Conservation (phyloP, 2,329 filamentous ascomycete species). For the Fusarium albosuccineum region DNA sequence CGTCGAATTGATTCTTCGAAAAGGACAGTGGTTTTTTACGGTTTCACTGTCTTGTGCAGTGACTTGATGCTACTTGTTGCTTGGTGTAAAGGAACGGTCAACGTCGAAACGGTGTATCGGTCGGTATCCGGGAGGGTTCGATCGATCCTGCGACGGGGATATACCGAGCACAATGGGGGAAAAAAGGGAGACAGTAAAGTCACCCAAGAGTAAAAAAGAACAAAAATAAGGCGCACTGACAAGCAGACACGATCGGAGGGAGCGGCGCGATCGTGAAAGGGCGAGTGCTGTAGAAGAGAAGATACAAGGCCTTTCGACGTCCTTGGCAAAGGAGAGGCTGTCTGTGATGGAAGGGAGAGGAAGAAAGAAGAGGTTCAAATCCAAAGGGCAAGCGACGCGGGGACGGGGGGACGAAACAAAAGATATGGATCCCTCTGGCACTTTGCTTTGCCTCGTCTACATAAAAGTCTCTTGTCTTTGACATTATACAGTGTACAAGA, state of each 20-base stretch:
- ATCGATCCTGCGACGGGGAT: constrained; percentile 48
- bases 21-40: constrained; percentile 35
- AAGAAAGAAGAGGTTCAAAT: constrained; percentile 12
- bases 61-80: constrained; percentile 18
- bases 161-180: constrained; percentile 30
- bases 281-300: constrained; percentile 43
- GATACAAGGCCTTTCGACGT: constrained; percentile 41
- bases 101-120: constrained; percentile 46
- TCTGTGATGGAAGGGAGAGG: constrained; percentile 27
- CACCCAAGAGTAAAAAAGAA: constrained; percentile 16
- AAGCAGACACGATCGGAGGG: constrained; percentile 38
- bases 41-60: constrained; percentile 28
- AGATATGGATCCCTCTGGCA: constrained; percentile 39
- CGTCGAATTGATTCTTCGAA: constrained; percentile 26
- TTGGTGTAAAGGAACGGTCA: constrained; percentile 46
- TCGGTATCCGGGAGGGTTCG: constrained; percentile 38
- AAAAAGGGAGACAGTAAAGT: constrained; percentile 17
- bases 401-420: constrained; percentile 47
- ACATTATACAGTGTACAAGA: neutral
- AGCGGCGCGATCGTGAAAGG: constrained; percentile 36
- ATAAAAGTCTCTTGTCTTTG: neutral
- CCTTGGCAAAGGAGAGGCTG: constrained; percentile 38
- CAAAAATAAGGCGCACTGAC: constrained; percentile 35
- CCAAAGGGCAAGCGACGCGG: constrained; percentile 22
- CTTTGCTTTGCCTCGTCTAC: constrained; percentile 9